Evolutionary conservation across 148 eudicot species (phyloP), one percentile per base, ranked within the genome.

Genomic region (Agrostemma githago): DNA sequence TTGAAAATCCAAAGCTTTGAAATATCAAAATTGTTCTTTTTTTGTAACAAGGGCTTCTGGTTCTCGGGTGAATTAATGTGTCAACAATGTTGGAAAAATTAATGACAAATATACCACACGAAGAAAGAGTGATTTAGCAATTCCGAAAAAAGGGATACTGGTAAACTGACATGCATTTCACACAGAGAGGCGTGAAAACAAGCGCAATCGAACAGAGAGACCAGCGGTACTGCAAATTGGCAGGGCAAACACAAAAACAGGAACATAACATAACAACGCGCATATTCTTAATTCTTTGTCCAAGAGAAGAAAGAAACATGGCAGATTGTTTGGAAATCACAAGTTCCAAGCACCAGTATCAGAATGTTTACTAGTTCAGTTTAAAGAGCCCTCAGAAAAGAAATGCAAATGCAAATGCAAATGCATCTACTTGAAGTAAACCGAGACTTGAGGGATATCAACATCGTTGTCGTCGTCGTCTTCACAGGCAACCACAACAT

Each of bases 401-500:
- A 26, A 42, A 65, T 34, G 58, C 64, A 39, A 34, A n/a, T n/a
- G n/a, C n/a, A n/a, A n/a, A n/a, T n/a, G n/a, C n/a, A 26, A 42
- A 65, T 34, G 58, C 64, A 39, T 17, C 80, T 79, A 87, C 82
- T 73, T 59, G 79, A 83, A 87, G 75, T 87, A 85, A 26, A 85
- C 44, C 2, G 90, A 85, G 43, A 87, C 73, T 82, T 76, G 88
- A 67, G 90, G 90, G 54, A 87, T 87, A 78, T 87, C 88, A 38
- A 87, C 81, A 76, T 87, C 90, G 7, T 85, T 77, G 62, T 80
- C 90, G 56, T 83, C 88, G 0, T 83, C 86, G 21, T 87, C 90
- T 74, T 87, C 88, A 74, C 90, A 87, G 19, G 87, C 88, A 34
- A 85, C 86, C 4, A 85, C 86, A 56, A 87, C 76, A 72, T 87